Evolutionary conservation across 495 filamentous ascomycete species (phyloP).

Genomic region (Penicillium canariense): DNA sequence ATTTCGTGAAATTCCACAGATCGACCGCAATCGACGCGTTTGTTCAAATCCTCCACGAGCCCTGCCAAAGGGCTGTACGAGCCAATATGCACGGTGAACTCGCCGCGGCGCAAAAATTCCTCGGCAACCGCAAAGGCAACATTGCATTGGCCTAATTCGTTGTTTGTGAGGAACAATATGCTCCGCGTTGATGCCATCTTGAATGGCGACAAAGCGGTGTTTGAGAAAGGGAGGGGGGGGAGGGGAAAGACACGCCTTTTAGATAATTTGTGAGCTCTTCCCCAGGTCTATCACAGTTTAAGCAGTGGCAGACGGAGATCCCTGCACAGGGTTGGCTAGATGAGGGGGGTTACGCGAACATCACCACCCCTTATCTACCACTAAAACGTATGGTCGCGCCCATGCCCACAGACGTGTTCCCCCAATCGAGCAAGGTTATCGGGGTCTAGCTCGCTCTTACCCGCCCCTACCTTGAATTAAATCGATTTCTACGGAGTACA

Average conservation of each 20-base stretch:
- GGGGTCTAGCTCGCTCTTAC: neutral
- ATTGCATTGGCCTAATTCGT: slow-evolving; percentile 56
- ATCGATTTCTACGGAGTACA: too few relatives aligned
- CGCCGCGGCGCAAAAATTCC: slow-evolving; percentile 44
- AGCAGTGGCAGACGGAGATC: neutral
- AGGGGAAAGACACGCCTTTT: neutral
- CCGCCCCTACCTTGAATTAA: neutral
- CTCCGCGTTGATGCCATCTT: slow-evolving; percentile 13
- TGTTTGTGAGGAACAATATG: slow-evolving; percentile 54
- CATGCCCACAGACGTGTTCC: neutral
- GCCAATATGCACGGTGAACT: slow-evolving; percentile 51
- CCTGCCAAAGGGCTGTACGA: slow-evolving; percentile 43
- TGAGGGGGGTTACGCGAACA: slow-evolving; percentile 14
- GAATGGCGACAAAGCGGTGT: neutral
- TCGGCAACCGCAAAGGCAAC: slow-evolving; percentile 52
- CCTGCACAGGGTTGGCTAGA: neutral
- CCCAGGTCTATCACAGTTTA: slow-evolving; percentile 1
- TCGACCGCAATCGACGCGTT: slow-evolving; percentile 16
- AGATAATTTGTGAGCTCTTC: neutral
- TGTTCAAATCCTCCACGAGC: slow-evolving; percentile 29
- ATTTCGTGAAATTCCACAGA: slow-evolving; percentile 43
- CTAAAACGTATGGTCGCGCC: neutral
- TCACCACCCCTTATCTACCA: neutral
- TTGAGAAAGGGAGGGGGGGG: neutral
- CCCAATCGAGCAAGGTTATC: neutral